Percentiles rank a stretch among this genome's conserved stretches.
Evolutionary conservation across 164 flowering plant genomes (phyloP).

Genomic region (Chimonanthus praecox): DNA sequence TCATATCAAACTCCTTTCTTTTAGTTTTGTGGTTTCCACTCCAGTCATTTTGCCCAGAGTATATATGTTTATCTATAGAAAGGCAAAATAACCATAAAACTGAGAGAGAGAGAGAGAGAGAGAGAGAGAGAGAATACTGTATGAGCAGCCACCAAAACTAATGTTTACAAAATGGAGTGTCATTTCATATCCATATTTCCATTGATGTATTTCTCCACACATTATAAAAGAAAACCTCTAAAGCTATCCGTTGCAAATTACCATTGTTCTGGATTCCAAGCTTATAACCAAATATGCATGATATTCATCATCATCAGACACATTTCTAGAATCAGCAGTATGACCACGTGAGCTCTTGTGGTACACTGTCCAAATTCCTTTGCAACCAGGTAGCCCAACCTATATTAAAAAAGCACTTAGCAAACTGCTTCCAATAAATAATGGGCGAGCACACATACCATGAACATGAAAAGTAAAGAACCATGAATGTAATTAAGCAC

Average conservation of each 20-base stretch:
- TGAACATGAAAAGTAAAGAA: not conserved
- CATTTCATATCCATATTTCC: not conserved
- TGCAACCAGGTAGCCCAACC: constrained; percentile 95
- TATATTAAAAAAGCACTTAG: constrained; percentile 14
- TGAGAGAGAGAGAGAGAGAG: no score
- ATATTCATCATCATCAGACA: constrained; percentile 77
- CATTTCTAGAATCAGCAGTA: constrained; percentile 49
- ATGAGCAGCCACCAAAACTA: no score
- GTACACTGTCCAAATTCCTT: constrained; percentile 97
- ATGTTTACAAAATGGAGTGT: no score
- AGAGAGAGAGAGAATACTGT: no score
- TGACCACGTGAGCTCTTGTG: constrained; percentile 81
- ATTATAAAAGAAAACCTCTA: no score
- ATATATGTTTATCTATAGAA: no score
- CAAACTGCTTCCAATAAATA: not conserved
- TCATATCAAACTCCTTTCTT: no score
- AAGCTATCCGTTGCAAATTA: constrained; percentile 16
- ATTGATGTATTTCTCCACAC: no score
- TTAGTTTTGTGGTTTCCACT: no score
- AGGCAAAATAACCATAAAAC: no score
- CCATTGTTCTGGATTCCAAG: constrained; percentile 93
- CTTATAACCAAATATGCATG: constrained; percentile 98
- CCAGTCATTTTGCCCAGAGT: no score
- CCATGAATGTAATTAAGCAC: not conserved
- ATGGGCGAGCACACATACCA: not conserved